Conservation (phyloP, 1,284 basidiomycete genomes). For the Malassezia equina region DNA sequence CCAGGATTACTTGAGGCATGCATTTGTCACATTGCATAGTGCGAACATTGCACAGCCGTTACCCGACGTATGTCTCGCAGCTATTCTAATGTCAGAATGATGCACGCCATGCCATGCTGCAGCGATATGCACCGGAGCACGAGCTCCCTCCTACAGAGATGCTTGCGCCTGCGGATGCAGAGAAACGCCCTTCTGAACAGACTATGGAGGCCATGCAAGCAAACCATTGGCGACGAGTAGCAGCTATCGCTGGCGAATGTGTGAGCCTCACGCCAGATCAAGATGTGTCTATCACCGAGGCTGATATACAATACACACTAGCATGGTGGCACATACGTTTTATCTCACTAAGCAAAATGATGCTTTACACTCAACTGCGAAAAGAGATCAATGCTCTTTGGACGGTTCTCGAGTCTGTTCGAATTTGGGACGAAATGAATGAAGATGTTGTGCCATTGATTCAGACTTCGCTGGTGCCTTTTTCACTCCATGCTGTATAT, state of each 20-base stretch:
- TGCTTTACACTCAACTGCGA: background rate
- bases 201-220: background rate
- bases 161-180: background rate
- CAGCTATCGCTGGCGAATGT: background rate
- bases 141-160: background rate
- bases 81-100: background rate
- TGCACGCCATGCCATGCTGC: background rate
- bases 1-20: background rate
- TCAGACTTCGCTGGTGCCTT: background rate
- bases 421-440: background rate
- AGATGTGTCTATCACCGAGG: background rate
- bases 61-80: background rate
- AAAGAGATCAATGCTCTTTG: constrained; percentile 1
- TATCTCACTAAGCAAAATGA: constrained; percentile 7
- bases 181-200: background rate
- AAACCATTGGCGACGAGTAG: constrained; percentile 6
- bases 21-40: background rate
- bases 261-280: background rate
- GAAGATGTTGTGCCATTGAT: background rate
- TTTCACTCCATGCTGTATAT: background rate
- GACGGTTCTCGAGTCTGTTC: constrained; percentile 5
- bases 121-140: constrained; percentile 4
- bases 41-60: background rate
- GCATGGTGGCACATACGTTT: constrained; percentile 16
- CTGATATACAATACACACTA: background rate